phyloP scores from a whole-genome alignment of 164 flowering plant species.

The Liquidambar formosana region DNA sequence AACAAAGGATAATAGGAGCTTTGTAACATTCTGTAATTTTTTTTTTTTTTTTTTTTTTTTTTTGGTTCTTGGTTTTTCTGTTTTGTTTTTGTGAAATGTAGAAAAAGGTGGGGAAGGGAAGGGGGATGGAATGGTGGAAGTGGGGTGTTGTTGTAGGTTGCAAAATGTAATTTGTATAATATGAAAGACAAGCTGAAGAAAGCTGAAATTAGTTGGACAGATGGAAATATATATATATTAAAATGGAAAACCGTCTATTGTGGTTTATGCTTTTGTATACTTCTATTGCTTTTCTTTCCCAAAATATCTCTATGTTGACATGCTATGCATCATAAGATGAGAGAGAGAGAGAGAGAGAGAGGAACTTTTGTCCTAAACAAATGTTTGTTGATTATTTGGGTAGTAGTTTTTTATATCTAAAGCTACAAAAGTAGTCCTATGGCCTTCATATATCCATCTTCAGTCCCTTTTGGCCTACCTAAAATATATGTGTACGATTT shows the following conservation, averaged over 20 bases:
- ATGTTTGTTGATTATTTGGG: no score
- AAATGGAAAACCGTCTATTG: no score
- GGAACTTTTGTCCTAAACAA: no score
- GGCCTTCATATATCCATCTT: no score
- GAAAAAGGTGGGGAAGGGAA: background rate
- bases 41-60: slow-evolving; percentile 13
- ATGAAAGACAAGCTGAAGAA: slow-evolving; percentile 19
- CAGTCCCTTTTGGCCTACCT: no score
- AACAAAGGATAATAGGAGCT: slow-evolving; percentile 51
- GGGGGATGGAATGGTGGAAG: slow-evolving; percentile 7
- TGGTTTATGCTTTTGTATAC: background rate
- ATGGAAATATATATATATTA: no score
- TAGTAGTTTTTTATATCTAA: no score
- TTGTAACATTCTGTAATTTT: slow-evolving; percentile 32
- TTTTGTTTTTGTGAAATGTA: slow-evolving; percentile 21
- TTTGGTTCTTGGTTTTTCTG: slow-evolving; percentile 1
- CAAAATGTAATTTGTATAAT: slow-evolving; percentile 33
- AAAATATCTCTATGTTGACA: slow-evolving; percentile 22
- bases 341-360: no score
- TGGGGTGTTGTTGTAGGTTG: slow-evolving; percentile 45
- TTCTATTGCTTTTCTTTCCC: slow-evolving; percentile 17
- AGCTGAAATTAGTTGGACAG: slow-evolving; percentile 24
- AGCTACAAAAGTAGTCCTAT: no score
- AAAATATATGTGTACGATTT: no score
- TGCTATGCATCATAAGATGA: no score